A percentile compares a stretch with the other conserved stretches of the same genome.
phyloP scores from a whole-genome alignment of 2,329 filamentous ascomycete genomes.

The Trichoderma sp. region DNA sequence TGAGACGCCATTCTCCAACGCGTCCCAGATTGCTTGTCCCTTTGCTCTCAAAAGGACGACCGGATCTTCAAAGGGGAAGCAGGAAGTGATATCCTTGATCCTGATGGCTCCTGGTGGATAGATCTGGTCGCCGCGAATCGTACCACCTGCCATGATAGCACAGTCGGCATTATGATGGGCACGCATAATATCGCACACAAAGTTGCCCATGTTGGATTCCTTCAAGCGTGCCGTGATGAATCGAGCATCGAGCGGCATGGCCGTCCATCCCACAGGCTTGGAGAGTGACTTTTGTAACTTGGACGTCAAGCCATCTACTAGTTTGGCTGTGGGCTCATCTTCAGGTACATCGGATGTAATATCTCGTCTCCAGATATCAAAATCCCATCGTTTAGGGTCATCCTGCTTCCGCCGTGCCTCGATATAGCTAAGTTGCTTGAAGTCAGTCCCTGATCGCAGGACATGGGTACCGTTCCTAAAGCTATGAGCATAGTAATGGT shows the following conservation, averaged over 20 bases:
- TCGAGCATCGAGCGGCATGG: conserved; percentile 78
- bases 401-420: conserved; percentile 65
- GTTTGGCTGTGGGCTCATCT: conserved; percentile 59
- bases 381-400: conserved; percentile 64
- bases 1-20: conserved; percentile 80
- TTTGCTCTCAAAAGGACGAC: conserved; percentile 74
- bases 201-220: conserved; percentile 87
- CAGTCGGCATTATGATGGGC: conserved; percentile 80
- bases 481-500: conserved; percentile 82
- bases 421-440: conserved; percentile 88
- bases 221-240: conserved; percentile 77
- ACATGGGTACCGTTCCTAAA: conserved; percentile 79
- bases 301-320: conserved; percentile 70
- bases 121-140: conserved; percentile 84
- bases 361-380: conserved; percentile 75
- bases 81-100: conserved; percentile 81
- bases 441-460: conserved; percentile 85
- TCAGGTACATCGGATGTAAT: conserved; percentile 68
- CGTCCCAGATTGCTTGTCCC: conserved; percentile 73
- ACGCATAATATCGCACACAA: conserved; percentile 89
- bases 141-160: conserved; percentile 80
- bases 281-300: conserved; percentile 75
- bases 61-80: conserved; percentile 91
- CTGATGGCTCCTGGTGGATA: conserved; percentile 78
- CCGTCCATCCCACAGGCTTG: conserved; percentile 81